phyloP scores from a whole-genome alignment of 2,329 filamentous ascomycete species.

The Trichophyton benhamiae region DNA sequence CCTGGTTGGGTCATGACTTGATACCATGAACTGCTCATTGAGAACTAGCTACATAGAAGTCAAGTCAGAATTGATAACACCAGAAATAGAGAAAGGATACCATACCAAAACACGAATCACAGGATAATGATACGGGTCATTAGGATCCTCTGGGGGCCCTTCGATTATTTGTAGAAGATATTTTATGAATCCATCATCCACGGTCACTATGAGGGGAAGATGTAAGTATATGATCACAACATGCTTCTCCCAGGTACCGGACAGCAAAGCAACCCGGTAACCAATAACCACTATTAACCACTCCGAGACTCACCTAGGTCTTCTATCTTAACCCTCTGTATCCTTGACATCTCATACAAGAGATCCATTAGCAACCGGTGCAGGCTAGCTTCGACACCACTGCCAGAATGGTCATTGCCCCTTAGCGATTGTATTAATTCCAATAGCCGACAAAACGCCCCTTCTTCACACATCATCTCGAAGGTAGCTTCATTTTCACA shows the following conservation, averaged over 20 bases:
- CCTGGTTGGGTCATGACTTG: constrained; percentile 42
- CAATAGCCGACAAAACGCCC: constrained; percentile 69
- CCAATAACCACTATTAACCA: no score
- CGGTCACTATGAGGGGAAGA: constrained; percentile 2
- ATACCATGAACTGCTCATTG: constrained; percentile 97
- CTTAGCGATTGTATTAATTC: constrained; percentile 60
- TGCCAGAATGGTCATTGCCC: constrained; percentile 34
- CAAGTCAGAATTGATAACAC: constrained; percentile 12
- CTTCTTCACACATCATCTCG: constrained; percentile 74
- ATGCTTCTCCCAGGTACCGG: not conserved
- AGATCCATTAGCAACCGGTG: constrained; percentile 76
- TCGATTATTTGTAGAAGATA: constrained; percentile 83
- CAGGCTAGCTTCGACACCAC: constrained; percentile 47
- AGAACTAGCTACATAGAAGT: constrained; percentile 59
- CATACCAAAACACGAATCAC: constrained; percentile 82
- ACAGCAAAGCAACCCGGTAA: not conserved
- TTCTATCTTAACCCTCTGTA: constrained; percentile 64
- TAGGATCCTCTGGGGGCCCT: constrained; percentile 68
- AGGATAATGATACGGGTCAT: constrained; percentile 91
- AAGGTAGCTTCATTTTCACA: constrained; percentile 65
- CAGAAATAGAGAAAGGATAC: constrained; percentile 37
- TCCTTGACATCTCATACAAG: constrained; percentile 90
- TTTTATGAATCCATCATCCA: constrained; percentile 67
- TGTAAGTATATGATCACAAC: not conserved
- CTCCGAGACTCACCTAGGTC: constrained; percentile 54